Conservation (phyloP, 129 eudicot species). For the Centrapalus pauciflorus region DNA sequence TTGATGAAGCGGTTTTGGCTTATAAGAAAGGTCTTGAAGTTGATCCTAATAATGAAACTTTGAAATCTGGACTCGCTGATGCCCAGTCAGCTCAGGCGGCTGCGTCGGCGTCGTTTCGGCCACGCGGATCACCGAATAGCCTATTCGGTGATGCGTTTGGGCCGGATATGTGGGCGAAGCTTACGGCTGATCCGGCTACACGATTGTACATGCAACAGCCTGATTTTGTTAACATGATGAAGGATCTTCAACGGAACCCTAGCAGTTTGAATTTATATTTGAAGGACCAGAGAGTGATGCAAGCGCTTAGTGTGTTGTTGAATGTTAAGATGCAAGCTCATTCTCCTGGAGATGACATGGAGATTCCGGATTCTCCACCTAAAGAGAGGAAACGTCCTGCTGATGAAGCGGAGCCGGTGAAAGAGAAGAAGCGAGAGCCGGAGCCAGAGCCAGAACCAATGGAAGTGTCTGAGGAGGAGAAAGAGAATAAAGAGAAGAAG, state of each 20-base stretch:
- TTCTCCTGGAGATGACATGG: constrained; percentile 38
- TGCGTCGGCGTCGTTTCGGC: constrained; percentile 18
- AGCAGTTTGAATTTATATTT: constrained; percentile 68
- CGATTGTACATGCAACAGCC: constrained; percentile 65
- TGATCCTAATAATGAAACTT: constrained; percentile 76
- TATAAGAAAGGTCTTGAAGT: constrained; percentile 73
- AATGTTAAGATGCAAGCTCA: constrained; percentile 46
- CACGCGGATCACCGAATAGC: constrained; percentile 22
- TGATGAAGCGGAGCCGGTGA: constrained; percentile 42
- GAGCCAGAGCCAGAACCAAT: constrained; percentile 50
- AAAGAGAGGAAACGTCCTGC: constrained; percentile 52
- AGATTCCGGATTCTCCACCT: constrained; percentile 33
- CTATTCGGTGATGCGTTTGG: constrained; percentile 92
- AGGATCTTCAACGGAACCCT: constrained; percentile 78
- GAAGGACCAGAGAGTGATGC: constrained; percentile 98
- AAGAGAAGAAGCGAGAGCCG: constrained; percentile 53
- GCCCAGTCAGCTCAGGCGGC: constrained; percentile 47
- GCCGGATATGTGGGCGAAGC: constrained; percentile 91
- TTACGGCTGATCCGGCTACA: constrained; percentile 73
- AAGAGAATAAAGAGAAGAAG: constrained; percentile 56
- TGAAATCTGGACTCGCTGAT: constrained; percentile 67
- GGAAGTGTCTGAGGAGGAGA: constrained; percentile 75
- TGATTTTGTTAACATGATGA: constrained; percentile 81
- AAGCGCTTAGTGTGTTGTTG: constrained; percentile 78
- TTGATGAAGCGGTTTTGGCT: constrained; percentile 53